Base-by-base conservation (phyloP, 257 asterid genomes). In the Schizonepeta tenuifolia region DNA sequence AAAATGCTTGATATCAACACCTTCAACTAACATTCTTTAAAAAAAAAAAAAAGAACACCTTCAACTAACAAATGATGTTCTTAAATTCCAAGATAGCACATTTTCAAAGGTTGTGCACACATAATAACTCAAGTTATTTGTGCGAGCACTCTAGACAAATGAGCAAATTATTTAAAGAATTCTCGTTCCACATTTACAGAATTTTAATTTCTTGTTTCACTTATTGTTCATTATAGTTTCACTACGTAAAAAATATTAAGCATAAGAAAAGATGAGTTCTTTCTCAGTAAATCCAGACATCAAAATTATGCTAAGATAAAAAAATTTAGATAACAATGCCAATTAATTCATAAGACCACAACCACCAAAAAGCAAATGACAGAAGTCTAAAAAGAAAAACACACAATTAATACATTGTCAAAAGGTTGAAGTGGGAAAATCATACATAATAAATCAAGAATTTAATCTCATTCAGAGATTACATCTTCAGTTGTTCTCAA, bases 291-390 rank as follows among this genome's bases (percentile, higher is more conserved):
- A 67, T 21, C 36, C 67, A 47, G n/a, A 40, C 10, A 60, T 33
- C 14, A 9, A 46, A 78, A 49, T 26, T 73, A 77, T 18, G 66
- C 38, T n/a, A 53, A 75, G 22, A 63, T 76, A 44, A 40, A 26
- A 26, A 59, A 53, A 54, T 71, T 33, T 6, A 54, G 71, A 55
- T 44, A 69, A 55, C 53, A 63, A 74, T 69, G 47, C 6, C 50
- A 49, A 57, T 64, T n/a, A 65, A 44, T n/a, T 15, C 14, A 44
- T 55, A 78, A 38, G 12, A 55, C 15, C 15, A 40, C 70, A 31
- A 56, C 77, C 50, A 62, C 44, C 36, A 44, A 36, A 56, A 56
- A 46, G 15, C 22, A 28, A 51, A 20, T 26, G 14, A 69, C 18
- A 9, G 24, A 65, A 65, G 5, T 58, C 44, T 53, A 6, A 40